Percentiles rank a stretch among this genome's conserved stretches.
These are phyloP conservation scores for Russula virescens DNA, from an alignment of 768 basidiomycete genomes.

Conservation along the genomic window DNA sequence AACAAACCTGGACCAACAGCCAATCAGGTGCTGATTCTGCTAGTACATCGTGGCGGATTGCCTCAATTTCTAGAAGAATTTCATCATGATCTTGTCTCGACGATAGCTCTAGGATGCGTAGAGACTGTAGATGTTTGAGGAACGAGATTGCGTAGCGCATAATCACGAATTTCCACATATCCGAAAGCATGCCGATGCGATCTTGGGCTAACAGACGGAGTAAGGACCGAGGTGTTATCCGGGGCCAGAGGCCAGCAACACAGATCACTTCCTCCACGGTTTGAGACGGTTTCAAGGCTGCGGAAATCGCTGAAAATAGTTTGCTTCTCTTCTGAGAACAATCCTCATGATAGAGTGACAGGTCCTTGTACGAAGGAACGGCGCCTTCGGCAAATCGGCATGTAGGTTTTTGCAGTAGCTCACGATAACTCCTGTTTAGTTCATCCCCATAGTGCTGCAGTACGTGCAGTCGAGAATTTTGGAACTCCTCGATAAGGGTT, in stretches of 20 bases:
- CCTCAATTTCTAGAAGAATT: conserved; percentile 1
- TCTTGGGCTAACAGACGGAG: conserved; percentile 26
- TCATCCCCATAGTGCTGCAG: not conserved
- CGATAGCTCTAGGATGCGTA: conserved; percentile 2
- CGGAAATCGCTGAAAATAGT: not conserved
- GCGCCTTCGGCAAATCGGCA: no score
- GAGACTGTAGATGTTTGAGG: conserved; percentile 7
- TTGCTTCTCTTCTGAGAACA: not conserved
- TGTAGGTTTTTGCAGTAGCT: not conserved
- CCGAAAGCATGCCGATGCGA: conserved; percentile 2
- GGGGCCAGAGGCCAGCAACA: conserved; percentile 9
- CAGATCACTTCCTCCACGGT: not conserved
- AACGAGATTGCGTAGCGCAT: conserved; percentile 1
- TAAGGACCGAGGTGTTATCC: conserved; percentile 6
- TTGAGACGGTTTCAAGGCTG: not conserved
- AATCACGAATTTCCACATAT: not conserved
- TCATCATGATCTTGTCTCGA: not conserved
- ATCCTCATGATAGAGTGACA: not conserved
- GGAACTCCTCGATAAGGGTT: not conserved
- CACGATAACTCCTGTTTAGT: not conserved
- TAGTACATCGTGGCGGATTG: not conserved
- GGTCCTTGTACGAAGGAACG: not conserved
- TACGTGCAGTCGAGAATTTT: not conserved
- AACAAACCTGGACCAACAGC: conserved; percentile 11
- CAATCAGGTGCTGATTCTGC: conserved; percentile 5